Evolutionary conservation across 73 alveolate genomes (phyloP).

Genomic region (Paramecium bursaria): DNA sequence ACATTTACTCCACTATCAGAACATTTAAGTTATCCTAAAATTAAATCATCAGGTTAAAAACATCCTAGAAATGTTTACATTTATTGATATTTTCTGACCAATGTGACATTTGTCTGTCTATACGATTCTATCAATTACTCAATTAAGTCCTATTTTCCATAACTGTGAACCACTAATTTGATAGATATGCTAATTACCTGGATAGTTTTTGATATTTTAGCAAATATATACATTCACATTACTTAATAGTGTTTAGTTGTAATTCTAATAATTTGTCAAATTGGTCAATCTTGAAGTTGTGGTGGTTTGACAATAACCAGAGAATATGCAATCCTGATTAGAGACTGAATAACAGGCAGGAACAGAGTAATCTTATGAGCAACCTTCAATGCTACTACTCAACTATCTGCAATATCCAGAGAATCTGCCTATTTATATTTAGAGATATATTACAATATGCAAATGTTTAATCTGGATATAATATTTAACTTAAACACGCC

Average conservation of each 20-base stretch:
- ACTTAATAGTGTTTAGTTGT: not conserved
- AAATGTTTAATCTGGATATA: no score
- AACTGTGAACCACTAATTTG: not conserved
- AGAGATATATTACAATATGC: no score
- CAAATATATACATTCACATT: not conserved
- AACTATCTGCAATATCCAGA: slow-evolving; percentile 29
- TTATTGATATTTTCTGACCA: not conserved
- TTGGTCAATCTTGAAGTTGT: not conserved
- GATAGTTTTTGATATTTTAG: slow-evolving; percentile 39
- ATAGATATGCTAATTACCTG: not conserved
- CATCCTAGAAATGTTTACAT: slow-evolving; percentile 18
- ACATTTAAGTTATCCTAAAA: not conserved
- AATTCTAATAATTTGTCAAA: not conserved
- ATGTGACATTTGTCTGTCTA: no score
- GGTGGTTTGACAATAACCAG: no score
- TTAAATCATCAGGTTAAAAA: not conserved
- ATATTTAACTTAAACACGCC: no score
- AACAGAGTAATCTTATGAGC: not conserved
- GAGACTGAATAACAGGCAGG: slow-evolving; percentile 20
- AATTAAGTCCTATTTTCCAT: no score
- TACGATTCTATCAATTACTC: no score
- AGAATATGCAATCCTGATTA: not conserved
- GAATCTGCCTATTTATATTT: not conserved
- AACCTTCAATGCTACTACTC: not conserved
- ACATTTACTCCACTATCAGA: slow-evolving; percentile 30